Evolutionary conservation across 768 basidiomycete genomes (phyloP), one percentile per base, ranked within the genome.

Genomic region (Termitomyces sp.): DNA sequence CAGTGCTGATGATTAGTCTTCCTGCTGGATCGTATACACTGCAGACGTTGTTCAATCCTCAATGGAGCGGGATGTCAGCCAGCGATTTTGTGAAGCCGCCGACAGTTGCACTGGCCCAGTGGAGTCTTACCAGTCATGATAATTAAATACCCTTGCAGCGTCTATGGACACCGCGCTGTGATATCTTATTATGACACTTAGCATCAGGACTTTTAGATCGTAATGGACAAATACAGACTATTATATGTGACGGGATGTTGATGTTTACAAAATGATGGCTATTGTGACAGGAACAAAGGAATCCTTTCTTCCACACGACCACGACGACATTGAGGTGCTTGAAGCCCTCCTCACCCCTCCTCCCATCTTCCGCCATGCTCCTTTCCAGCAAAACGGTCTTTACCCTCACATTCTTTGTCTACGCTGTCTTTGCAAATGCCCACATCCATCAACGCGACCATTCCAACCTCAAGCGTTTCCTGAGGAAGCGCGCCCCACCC

Each of bases 21-120:
- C 77, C 81, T 28, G 83, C 86, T 18, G 93, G 92, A n/a, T 73
- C 74, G 48, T 87, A 91, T 72, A 88, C 75, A 16, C 71, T 97
- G 49, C 84, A 95, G 73, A 87, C 98, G 52, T 70, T 98, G 68
- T 89, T 98, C 76, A 94, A 84, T 71, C 97, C 96, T n/a, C 90
- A 96, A 66, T 98, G 94, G 94, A 71, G 77, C 39, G 85, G 82
- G 29, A 81, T 88, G 77, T 75, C 81, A 34, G 66, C 65, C 2
- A 69, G 67, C 53, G 77, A 83, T 47, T 87, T 84, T 71, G 81
- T 88, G 60, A 87, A 84, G 13, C 94, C 94, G 0, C 73, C 78
- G 9, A 77, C 77, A 37, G 94, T 98, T 18, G 66, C 84, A 2
- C 70, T 98, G 55, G 82, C 78, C 60, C 72, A 72, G 62, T 98